Evolutionary conservation across 148 eudicot species (phyloP).

Genomic region (Gaultheria prostrata): DNA sequence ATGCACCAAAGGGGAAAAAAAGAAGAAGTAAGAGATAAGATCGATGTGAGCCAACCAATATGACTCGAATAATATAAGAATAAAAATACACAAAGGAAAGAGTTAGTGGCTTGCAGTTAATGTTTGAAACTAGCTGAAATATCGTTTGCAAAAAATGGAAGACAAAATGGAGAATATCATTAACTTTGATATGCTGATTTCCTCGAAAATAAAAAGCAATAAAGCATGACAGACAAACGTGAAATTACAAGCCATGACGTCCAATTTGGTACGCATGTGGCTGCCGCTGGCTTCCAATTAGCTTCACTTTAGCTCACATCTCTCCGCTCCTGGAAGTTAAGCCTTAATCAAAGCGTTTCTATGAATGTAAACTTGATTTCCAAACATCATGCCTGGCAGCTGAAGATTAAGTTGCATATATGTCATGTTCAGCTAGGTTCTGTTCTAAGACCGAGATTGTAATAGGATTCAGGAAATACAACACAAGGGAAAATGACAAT

Average conservation of each 20-base stretch:
- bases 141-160: slow-evolving; percentile 23
- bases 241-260: background rate
- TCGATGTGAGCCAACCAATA: background rate
- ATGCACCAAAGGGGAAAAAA: background rate
- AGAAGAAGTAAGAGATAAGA: background rate
- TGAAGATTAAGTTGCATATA: background rate
- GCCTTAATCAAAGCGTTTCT: background rate
- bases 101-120: slow-evolving; percentile 1
- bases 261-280: background rate
- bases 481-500: background rate
- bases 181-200: slow-evolving; percentile 3
- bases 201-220: background rate
- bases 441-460: background rate
- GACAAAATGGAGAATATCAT: slow-evolving; percentile 23
- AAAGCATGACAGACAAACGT: background rate
- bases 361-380: background rate
- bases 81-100: background rate
- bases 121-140: slow-evolving; percentile 15
- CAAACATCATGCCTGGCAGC: background rate
- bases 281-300: background rate
- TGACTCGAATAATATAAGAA: background rate
- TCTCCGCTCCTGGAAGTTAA: background rate
- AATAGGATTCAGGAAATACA: background rate
- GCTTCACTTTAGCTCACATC: background rate
- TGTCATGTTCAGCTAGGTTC: background rate